Base-by-base conservation (phyloP, 495 filamentous ascomycete species). In the Aspergillus panamensis region DNA sequence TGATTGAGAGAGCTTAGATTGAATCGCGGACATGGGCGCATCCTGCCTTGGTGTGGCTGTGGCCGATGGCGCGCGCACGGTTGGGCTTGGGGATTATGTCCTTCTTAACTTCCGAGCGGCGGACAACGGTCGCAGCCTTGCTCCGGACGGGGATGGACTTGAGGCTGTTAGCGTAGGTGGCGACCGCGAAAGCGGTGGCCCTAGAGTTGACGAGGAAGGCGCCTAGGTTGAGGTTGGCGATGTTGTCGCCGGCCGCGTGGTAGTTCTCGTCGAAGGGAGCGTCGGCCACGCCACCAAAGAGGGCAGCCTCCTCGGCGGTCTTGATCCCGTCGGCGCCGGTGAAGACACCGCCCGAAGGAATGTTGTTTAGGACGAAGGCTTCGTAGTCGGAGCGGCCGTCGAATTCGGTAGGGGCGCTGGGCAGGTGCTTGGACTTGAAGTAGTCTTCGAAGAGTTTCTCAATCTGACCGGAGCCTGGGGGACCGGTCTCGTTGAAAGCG, bases 251-350 rank as follows among this genome's bases (percentile, higher is more conserved):
- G 0, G 68, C 70, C 7, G 64, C 60, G 69, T 90, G 87, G 62
- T 89, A 90, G 68, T 88, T 84, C 29, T 64, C 62, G 67, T 90
- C 87, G 58, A 80, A 82, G 13, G 77, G 66, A 3, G 81, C 72
- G 45, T 84, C 84, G 7, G 80, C 85, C 49, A 76, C 45, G 21
- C 87, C 87, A 51, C 87, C 87, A 49, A 83, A 88, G 49, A 79
- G 52, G 14, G 60, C 65, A 0, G 71, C 84, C 68, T 89, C 77
- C 37, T 73, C 77, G 14, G 71, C 74, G 1, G 85, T 89, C 76
- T 87, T 90, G 64, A 81, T 45, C 7, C 69, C 79, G 64, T 90
- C 87, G 9, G 88, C 86, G 21, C 87, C 87, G 17, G 87, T 87
- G 69, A 86, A 87, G 20, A 88, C 66, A 6, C 87, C 88, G 42